Evolutionary conservation across 768 basidiomycete species (phyloP).

Genomic region (Tricholoma furcatifolium): DNA sequence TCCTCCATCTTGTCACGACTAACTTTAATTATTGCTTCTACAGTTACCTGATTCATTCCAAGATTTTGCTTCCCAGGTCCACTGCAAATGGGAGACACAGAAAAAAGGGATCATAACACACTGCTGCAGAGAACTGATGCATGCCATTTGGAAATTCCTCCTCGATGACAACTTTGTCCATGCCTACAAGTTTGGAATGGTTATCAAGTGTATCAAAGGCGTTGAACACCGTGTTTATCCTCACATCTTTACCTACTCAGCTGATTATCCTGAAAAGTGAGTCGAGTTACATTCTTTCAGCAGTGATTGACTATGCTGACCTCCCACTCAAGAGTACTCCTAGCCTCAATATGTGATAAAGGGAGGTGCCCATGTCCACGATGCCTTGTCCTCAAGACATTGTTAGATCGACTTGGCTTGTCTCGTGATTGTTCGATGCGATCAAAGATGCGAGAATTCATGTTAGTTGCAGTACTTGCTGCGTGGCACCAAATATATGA

Average conservation of each 20-base stretch:
- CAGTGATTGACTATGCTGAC: not conserved
- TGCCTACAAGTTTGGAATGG: constrained; percentile 30
- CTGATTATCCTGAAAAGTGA: constrained; percentile 38
- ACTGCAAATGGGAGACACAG: constrained; percentile 15
- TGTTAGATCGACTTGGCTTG: constrained; percentile 29
- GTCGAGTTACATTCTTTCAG: not conserved
- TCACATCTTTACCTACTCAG: constrained; percentile 32
- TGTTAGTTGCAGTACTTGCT: not conserved
- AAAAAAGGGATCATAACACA: constrained; percentile 13
- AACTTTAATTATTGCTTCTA: too few relatives aligned
- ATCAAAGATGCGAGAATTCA: not conserved
- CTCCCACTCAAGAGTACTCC: constrained; percentile 19
- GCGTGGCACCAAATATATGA: not conserved
- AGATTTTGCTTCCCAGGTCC: constrained; percentile 14
- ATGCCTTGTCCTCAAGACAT: constrained; percentile 28
- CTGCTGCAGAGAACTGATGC: not conserved
- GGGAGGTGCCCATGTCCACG: constrained; percentile 37
- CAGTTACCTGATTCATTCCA: constrained; percentile 30
- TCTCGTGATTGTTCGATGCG: constrained; percentile 17
- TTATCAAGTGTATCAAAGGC: constrained; percentile 29
- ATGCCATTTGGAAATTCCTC: constrained; percentile 1
- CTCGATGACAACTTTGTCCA: constrained; percentile 27
- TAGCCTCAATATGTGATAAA: constrained; percentile 35
- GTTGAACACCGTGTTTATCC: constrained; percentile 29
- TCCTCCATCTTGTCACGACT: too few relatives aligned